Evolutionary conservation across 306 rosid genomes (phyloP), one percentile per base, ranked within the genome.

Genomic region (Styphnolobium japonicum): DNA sequence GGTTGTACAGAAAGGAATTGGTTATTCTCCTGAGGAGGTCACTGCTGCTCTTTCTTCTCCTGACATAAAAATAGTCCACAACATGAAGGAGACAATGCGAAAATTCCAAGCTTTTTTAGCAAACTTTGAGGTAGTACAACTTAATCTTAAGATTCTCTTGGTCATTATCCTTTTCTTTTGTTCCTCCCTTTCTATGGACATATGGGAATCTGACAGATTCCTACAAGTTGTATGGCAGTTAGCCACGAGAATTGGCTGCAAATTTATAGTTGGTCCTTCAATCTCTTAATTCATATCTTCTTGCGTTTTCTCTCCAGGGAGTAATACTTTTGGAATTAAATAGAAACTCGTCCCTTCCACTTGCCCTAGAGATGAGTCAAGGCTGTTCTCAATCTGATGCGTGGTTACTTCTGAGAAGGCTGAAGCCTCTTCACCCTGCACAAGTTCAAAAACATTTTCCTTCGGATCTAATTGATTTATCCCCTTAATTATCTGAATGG

Each of bases 341-440:
- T 76, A 75, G 69, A 62, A 71, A 62, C 31, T 81, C 82, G 70
- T 61, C 82, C 42, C 79, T 87, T 80, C 98, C 98, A 40, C 55
- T 90, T 72, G 94, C 89, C 43, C 77, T 91, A 25, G 98, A 91
- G 80, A 91, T 95, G 96, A 80, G 62, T 53, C 89, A 88, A 89
- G 97, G 98, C 16, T 92, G 92, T 84, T 77, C 81, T 31, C 81
- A 71, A 55, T 87, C 97, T 72, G 98, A 92, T 85, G 97, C 92
- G 4, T 69, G 86, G 92, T 80, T 87, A 80, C 98, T 94, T 82
- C 77, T 94, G 80, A 86, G 89, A 75, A 87, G 98, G 81, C 62
- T 92, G 51, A 84, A 88, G 77, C 82, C 86, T 56, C 78, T 67
- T 27, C 10, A 61, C 67, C 64, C 75, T 15, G 70, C 78, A 14